Conservation (phyloP, 805 yeast genomes). For the Candida rishiriensis region DNA sequence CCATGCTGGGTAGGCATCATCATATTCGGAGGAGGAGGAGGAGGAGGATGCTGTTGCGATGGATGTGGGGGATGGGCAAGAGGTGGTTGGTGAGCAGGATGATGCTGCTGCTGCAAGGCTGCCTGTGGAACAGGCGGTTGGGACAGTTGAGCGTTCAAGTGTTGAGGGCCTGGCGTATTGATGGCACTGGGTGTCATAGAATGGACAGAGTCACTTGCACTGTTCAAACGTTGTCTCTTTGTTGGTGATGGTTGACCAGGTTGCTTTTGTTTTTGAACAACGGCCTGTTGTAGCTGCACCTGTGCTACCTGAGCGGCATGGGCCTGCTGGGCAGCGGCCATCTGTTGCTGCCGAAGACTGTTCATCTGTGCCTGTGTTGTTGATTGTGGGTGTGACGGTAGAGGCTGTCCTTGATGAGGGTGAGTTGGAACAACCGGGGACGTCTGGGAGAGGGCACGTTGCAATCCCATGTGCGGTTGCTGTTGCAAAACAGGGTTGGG, state of each 20-base stretch:
- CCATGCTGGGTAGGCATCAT: slow-evolving; percentile 28
- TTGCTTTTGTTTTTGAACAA: slow-evolving; percentile 11
- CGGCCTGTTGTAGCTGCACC: slow-evolving; percentile 32
- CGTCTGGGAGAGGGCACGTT: background rate
- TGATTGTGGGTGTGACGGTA: background rate
- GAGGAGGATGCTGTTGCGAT: slow-evolving; percentile 18
- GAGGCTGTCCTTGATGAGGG: slow-evolving; percentile 15
- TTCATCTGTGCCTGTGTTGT: slow-evolving; percentile 26
- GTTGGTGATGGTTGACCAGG: slow-evolving; percentile 18
- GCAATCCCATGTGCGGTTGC: slow-evolving; percentile 1
- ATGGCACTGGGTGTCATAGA: background rate
- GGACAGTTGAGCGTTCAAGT: no score
- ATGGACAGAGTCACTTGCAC: slow-evolving; percentile 12
- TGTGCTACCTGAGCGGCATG: slow-evolving; percentile 19
- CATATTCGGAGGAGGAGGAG: slow-evolving; percentile 28
- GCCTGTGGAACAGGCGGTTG: no score
- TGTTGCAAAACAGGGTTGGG: slow-evolving; percentile 6
- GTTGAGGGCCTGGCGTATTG: no score
- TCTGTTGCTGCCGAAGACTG: slow-evolving; percentile 24
- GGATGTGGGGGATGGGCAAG: slow-evolving; percentile 15
- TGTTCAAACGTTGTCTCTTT: slow-evolving; percentile 22
- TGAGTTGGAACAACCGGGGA: slow-evolving; percentile 12
- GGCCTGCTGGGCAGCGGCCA: slow-evolving; percentile 21
- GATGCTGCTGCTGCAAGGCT: slow-evolving; percentile 1
- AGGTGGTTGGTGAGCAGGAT: slow-evolving; percentile 9